phyloP scores from a whole-genome alignment of 352 stramenopile genomes.

The Globisporangium polare region DNA sequence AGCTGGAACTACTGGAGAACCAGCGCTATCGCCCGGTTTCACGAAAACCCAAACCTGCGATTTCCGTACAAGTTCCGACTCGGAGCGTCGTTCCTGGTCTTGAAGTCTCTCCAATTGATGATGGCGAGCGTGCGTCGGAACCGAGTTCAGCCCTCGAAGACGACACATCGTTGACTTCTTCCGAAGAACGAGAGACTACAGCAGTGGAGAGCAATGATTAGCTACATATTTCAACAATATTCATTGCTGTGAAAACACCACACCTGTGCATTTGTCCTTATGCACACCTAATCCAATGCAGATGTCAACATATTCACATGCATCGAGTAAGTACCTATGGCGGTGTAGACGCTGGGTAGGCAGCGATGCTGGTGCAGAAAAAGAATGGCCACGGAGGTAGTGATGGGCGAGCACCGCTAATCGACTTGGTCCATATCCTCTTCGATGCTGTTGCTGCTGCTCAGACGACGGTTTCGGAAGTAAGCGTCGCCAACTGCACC shows the following conservation, averaged over 20 bases:
- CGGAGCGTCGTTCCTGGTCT: not conserved
- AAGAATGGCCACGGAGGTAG: not conserved
- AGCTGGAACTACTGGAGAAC: slow-evolving; percentile 8
- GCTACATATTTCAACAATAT: not conserved
- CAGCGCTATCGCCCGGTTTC: slow-evolving; percentile 1
- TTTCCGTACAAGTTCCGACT: not conserved
- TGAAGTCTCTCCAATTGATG: not conserved
- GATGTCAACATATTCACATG: not conserved
- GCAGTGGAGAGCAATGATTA: not conserved
- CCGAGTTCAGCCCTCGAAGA: not conserved
- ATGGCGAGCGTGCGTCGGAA: not conserved
- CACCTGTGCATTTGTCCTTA: not conserved
- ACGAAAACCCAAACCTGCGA: not conserved
- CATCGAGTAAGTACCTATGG: slow-evolving; percentile 4
- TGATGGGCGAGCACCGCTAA: slow-evolving; percentile 11
- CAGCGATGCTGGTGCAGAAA: not conserved
- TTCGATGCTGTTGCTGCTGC: slow-evolving; percentile 33
- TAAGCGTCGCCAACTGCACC: not conserved
- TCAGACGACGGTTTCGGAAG: slow-evolving; percentile 16
- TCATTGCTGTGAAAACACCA: not conserved
- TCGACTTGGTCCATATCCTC: slow-evolving; percentile 73
- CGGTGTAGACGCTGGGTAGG: not conserved
- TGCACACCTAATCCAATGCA: not conserved
- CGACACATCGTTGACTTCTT: not conserved
- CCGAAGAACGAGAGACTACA: not conserved